Conservation (phyloP, 2,329 filamentous ascomycete genomes). For the Geoglossum cookeanum region DNA sequence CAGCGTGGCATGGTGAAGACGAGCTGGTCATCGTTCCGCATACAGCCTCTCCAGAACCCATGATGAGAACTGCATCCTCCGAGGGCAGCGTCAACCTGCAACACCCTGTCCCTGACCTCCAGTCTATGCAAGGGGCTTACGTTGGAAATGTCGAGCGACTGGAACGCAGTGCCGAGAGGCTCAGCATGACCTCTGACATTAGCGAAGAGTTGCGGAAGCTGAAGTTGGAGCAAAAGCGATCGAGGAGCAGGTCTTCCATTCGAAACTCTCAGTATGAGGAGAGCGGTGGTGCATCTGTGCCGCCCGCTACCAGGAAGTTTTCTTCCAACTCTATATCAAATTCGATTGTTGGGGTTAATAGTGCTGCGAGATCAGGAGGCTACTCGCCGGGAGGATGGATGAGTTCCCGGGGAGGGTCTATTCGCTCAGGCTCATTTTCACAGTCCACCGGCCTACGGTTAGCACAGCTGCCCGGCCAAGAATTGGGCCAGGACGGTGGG, state of each 20-base stretch:
- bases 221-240: constrained; percentile 22
- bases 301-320: constrained; percentile 12
- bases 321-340: constrained; percentile 23
- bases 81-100: constrained; percentile 24
- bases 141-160: constrained; percentile 29
- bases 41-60: constrained; percentile 16
- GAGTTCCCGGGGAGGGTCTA: constrained; percentile 15
- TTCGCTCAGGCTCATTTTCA: constrained; percentile 18
- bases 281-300: constrained; percentile 1
- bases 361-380: constrained; percentile 20
- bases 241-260: constrained; percentile 20
- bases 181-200: constrained; percentile 28
- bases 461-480: constrained; percentile 7
- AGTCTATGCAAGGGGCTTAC: constrained; percentile 30
- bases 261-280: constrained; percentile 9
- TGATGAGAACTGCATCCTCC: constrained; percentile 20
- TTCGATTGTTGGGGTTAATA: constrained; percentile 21
- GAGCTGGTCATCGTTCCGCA: constrained; percentile 5
- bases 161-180: constrained; percentile 27
- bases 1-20: constrained; percentile 4
- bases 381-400: constrained; percentile 22
- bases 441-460: constrained; percentile 6
- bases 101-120: constrained; percentile 29
- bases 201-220: constrained; percentile 26
- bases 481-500: constrained; percentile 20